Conservation (phyloP, 2,329 filamentous ascomycete genomes). For the Aquanectria penicillioides region DNA sequence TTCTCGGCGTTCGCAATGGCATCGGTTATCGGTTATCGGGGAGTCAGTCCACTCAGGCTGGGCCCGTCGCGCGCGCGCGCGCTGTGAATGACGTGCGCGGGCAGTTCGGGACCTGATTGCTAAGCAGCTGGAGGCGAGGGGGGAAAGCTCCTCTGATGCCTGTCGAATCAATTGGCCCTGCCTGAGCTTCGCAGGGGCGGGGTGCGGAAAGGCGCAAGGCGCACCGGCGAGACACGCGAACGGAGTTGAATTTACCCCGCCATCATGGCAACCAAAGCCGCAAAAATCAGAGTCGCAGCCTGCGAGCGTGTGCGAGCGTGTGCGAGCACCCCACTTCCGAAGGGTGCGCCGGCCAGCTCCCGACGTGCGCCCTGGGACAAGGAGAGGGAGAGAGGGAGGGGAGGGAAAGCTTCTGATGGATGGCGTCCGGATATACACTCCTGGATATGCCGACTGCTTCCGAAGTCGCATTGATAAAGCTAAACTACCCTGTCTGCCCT, state of each 20-base stretch:
- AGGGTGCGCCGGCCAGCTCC: too few species aligned
- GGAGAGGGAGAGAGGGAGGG: not conserved
- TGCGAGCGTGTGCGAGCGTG: too few species aligned
- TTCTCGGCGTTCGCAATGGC: not conserved
- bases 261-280: constrained; percentile 34
- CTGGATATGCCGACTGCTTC: constrained; percentile 2
- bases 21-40: constrained; percentile 8
- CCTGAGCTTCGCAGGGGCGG: too few species aligned
- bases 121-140: constrained; percentile 9
- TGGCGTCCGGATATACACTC: constrained; percentile 9
- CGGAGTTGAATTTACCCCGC: constrained; percentile 36
- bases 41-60: not conserved
- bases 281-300: too few species aligned
- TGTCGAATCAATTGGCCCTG: too few species aligned
- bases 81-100: not conserved
- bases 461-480: not conserved
- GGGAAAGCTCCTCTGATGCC: not conserved
- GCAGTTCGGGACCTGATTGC: constrained; percentile 2
- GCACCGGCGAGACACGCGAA: too few species aligned
- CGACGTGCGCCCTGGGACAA: too few species aligned
- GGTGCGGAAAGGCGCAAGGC: too few species aligned
- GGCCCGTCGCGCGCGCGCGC: not conserved
- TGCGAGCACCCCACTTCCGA: constrained; percentile 24
- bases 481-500: not conserved
- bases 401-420: not conserved